Evolutionary conservation across 1,284 basidiomycete species (phyloP), one percentile per base, ranked within the genome.

Genomic region (Fomitopsis schrenkii): DNA sequence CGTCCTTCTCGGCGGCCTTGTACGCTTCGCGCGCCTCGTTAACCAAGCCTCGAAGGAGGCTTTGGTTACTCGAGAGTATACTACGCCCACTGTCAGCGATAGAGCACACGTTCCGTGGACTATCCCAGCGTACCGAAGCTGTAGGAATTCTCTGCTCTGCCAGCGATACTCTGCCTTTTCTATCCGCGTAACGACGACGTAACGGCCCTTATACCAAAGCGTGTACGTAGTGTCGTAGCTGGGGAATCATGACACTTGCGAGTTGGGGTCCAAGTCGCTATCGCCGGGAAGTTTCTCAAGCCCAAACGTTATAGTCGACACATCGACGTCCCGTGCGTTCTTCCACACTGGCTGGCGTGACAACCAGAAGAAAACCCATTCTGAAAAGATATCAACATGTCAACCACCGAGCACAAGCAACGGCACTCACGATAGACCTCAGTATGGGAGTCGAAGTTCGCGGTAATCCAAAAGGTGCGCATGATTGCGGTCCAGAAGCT

Each of bases 141-240:
- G 52, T 2, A 36, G 12, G 12, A 8, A 2, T 12, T 38, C 52
- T 15, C 10, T 35, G 30, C 30, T 17, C 8, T 50, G 30, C 19
- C 19, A 53, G 6, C 15, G 30, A 6, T 22, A 5, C 17, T 53
- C 52, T n/a, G 30, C 10, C 33, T 14, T 53, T 30, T 53, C 33
- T 2, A 35, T 15, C 2, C 52, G 14, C 4, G 52, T 14, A 2
- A 53, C 19, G 5, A 33, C 36, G 30, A 38, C 14, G 77, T 80
- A 83, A 17, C 75, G 77, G 5, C 74, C 65, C 58, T 79, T 79
- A 64, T 83, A 81, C 80, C 82, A 86, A 35, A 85, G 66, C 0
- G 76, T 71, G 57, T 84, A 80, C 3, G 77, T 75, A 8, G 74
- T 72, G 6, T 76, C 73, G 3, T 78, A 62, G 0, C 79, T 75